phyloP scores from a whole-genome alignment of 2,329 filamentous ascomycete genomes.

The Pezicula radicicola region DNA sequence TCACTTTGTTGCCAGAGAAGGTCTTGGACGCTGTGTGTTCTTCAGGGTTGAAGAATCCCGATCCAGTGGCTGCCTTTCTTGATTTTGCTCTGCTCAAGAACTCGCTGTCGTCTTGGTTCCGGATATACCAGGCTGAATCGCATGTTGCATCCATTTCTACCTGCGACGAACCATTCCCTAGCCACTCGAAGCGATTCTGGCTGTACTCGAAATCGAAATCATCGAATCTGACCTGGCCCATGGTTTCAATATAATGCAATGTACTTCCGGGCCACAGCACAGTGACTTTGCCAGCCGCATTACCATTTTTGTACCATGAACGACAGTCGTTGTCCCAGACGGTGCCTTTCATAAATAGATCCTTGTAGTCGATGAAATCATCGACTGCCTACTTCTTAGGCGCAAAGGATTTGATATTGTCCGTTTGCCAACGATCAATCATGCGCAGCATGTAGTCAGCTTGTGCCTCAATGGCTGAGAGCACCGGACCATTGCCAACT shows the following conservation, averaged over 20 bases:
- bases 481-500: constrained; percentile 37
- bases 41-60: neutral
- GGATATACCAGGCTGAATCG: neutral
- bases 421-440: constrained; percentile 45
- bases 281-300: neutral
- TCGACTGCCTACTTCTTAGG: constrained; percentile 42
- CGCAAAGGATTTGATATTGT: constrained; percentile 41
- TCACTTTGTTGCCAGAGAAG: too few species aligned
- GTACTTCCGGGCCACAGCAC: constrained; percentile 41
- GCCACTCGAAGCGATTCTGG: constrained; percentile 44
- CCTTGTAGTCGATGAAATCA: constrained; percentile 47
- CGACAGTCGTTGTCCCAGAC: constrained; percentile 43
- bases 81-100: neutral
- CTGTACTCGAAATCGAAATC: constrained; percentile 42
- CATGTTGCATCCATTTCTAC: constrained; percentile 22
- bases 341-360: constrained; percentile 40
- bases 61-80: neutral
- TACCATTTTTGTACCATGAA: constrained; percentile 34
- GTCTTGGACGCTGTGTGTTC: too few species aligned
- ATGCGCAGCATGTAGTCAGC: constrained; percentile 48
- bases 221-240: constrained; percentile 48
- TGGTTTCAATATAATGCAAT: constrained; percentile 46
- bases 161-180: constrained; percentile 43
- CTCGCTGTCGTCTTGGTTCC: neutral
- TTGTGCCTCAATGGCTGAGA: constrained; percentile 40